Percentiles rank a stretch among this genome's conserved stretches.
Evolutionary conservation across 2,329 filamentous ascomycete genomes (phyloP).

Genomic region (Nannizzia gypsea): DNA sequence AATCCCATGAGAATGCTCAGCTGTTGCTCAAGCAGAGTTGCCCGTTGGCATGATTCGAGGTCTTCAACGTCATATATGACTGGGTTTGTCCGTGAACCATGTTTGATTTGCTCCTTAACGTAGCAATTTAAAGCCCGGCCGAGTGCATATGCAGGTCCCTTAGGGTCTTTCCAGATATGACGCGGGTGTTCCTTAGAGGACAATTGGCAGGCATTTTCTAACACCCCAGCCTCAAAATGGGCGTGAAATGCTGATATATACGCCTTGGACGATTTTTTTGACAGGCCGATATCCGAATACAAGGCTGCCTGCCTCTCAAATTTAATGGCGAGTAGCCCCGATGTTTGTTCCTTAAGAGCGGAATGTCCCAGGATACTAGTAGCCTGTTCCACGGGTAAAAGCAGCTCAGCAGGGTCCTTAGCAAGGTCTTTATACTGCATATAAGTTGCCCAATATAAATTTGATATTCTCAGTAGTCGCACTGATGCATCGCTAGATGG

Average conservation of each 20-base stretch:
- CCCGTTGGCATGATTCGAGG: conserved; percentile 20
- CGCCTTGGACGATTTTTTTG: conserved; percentile 25
- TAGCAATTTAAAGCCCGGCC: conserved; percentile 28
- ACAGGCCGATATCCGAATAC: conserved; percentile 29
- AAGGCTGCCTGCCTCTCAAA: conserved; percentile 34
- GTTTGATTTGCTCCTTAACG: conserved; percentile 21
- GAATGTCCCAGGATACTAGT: conserved; percentile 28
- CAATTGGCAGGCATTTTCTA: conserved; percentile 22
- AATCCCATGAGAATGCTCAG: conserved; percentile 25
- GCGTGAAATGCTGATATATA: conserved; percentile 32
- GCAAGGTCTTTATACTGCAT: conserved; percentile 31
- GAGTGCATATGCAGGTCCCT: conserved; percentile 27
- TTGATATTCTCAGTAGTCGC: conserved; percentile 32
- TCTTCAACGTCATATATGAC: conserved; percentile 24
- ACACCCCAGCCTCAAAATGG: conserved; percentile 28
- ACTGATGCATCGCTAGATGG: conserved; percentile 14
- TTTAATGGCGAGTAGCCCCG: conserved; percentile 33
- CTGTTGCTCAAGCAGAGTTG: conserved; percentile 28
- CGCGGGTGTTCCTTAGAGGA: conserved; percentile 20
- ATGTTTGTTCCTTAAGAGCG: conserved; percentile 23
- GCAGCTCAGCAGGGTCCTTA: conserved; percentile 24
- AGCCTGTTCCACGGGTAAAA: conserved; percentile 31
- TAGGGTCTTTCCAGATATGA: conserved; percentile 24
- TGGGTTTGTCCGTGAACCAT: conserved; percentile 7
- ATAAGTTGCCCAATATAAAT: conserved; percentile 38